Base-by-base conservation (phyloP, 805 yeast species). In the Ascoidea asiatica region DNA sequence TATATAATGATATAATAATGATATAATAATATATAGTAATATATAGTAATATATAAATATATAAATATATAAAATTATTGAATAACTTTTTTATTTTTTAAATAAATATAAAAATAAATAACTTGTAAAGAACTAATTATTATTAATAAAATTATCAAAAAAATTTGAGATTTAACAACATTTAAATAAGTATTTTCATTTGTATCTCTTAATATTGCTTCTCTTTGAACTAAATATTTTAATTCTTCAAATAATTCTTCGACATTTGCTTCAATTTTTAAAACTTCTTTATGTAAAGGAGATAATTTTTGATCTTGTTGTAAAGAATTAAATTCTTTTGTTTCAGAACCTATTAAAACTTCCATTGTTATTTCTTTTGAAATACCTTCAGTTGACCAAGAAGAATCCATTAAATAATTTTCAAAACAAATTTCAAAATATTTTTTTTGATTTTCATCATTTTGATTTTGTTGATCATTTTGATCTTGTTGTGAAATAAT, bases 371-470 rank as follows among this genome's bases (percentile, higher is more conserved):
- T 47, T 15, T 43, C 43, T 41, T 56, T 56, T 18, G 45, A 49
- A 6, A 48, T 41, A 44, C 60, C 62, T 13, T 53, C 43, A 17
- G 57, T 51, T 11, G 50, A 44, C 69, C 69, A 65, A 3, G 68
- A 62, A 2, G 55, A 52, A 49, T 65, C 68, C 36, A 41, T 53
- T 5, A 59, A 57, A 17, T 48, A 23, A 44, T 64, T 63, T 5
- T 47, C 40, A 17, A 63, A 50, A 46, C 69, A 64, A 2, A 63
- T 21, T 13, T 51, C 51, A 35, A 61, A 47, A 18, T 19, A 40
- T 15, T 33, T 21, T 19, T 19, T 41, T 13, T 19, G 15, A 19
- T 37, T 44, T 5, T 40, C 18, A 11, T 15, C 15, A 29, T 29
- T 29, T 2, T 29, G 8, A 29, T 29, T 29, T 11, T 29, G 8